Evolutionary conservation across 164 flowering plant genomes (phyloP), one percentile per base, ranked within the genome.

Genomic region (Tetracentron sinense): DNA sequence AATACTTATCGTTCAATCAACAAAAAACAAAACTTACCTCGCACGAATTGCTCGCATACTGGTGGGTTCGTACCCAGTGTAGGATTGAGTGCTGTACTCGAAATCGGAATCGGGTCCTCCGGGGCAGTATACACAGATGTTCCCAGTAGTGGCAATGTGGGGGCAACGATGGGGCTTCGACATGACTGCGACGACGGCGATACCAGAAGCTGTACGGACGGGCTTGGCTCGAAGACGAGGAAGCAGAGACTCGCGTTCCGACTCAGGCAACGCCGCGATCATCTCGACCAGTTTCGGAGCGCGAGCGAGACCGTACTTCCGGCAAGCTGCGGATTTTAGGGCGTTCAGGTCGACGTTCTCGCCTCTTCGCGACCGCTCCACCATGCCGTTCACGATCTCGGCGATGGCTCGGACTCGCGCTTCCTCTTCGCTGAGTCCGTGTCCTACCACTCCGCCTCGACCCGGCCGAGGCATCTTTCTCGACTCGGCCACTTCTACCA

Each of bases 71-170:
- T 91, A 94, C 0, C 98, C 98, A 61, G 98, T 94, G 62, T 94
- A 94, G 7, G 91, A 84, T 76, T 94, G 97, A 4, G 97, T 90
- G 62, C 97, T 91, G 60, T 94, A 91, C 90, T 94, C 98, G 31
- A 94, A 94, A 77, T 94, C 98, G 8, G 98, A 94, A 59, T 94
- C 98, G 1, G 97, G 98, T 8, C 98, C 98, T 16, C 98, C 98
- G 22, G 98, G 98, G 33, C 98, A 94, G 47, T 94, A 94, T 16
- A 94, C 98, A 54, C 98, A 94, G 0, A 94, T 94, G 62, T 94
- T 94, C 64, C 97, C 98, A n/a, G 98, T 94, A 12, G 98, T 94
- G 6, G 97, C 97, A 22, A 94, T 94, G 62, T 94, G 98, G 0
- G 98, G 98, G 54, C 98, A 94, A 16, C 98, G 78, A 52, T 94